These are phyloP conservation scores for Candida maesae DNA, from an alignment of 805 yeast species.

Conservation along the genomic window DNA sequence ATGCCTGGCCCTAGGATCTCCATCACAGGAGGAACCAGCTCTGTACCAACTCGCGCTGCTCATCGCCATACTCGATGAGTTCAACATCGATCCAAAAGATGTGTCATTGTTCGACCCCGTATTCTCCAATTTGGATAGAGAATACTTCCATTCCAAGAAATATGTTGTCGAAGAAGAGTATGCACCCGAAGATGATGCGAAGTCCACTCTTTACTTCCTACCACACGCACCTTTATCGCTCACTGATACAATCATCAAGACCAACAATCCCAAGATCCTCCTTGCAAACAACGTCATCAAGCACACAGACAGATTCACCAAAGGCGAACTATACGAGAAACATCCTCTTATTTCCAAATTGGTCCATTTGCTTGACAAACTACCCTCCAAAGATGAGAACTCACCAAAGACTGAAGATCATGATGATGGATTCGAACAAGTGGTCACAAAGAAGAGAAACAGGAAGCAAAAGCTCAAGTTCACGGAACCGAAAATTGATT, in stretches of 20 bases:
- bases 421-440: conserved; percentile 18
- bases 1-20: conserved; percentile 72
- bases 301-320: conserved; percentile 52
- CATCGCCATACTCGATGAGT: conserved; percentile 34
- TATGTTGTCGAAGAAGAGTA: conserved; percentile 17
- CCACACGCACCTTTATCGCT: conserved; percentile 72
- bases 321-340: conserved; percentile 36
- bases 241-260: conserved; percentile 38
- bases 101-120: conserved; percentile 66
- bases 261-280: conserved; percentile 34
- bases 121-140: conserved; percentile 44
- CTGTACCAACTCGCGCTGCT: conserved; percentile 64
- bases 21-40: conserved; percentile 54
- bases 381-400: too few relatives aligned
- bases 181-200: not conserved
- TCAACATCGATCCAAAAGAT: conserved; percentile 14
- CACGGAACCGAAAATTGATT: conserved; percentile 31
- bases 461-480: conserved; percentile 23
- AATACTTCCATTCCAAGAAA: conserved; percentile 29
- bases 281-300: conserved; percentile 50
- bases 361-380: conserved; percentile 16
- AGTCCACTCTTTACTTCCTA: conserved; percentile 47
- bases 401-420: not conserved
- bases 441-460: conserved; percentile 21
- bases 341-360: conserved; percentile 44